Base-by-base conservation (phyloP, 139 green algal genomes). In the Picochlorum sp. region DNA sequence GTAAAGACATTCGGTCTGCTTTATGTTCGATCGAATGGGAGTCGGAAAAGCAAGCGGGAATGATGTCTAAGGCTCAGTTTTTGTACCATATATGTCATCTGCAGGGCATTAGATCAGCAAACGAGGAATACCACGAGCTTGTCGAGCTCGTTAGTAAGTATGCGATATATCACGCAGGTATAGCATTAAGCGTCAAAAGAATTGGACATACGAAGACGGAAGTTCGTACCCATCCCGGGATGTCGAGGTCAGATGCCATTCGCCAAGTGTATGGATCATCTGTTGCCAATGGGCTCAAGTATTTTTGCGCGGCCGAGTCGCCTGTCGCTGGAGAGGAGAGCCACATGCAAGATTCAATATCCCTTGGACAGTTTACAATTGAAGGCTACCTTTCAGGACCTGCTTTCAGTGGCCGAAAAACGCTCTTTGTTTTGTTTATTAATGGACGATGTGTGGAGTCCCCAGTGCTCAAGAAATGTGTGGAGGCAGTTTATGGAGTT, bases 391-490 rank as follows among this genome's bases (percentile, higher is more conserved):
- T 93, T 13, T 84, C 79, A 7, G 69, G 70, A 22, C 65, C 74
- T 10, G 83, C 85, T 59, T 90, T 89, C 49, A 60, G 10, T 12
- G 76, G 68, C 40, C 20, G 88, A 77, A 76, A 70, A 45, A 82
- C 81, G 8, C 65, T 67, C 8, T 63, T 96, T 24, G 63, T 98
- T 7, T 74, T 99, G 20, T 97, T 97, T 72, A 91, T 99, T 68
- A 98, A 99, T 69, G 78, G 77, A 3, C 77, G 93, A 4, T 64
- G 75, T 9, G 93, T 99, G 39, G 86, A 97, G 35, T 94, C 80
- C 63, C 37, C 45, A 1, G 53, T 77, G 26, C 73, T 99, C 18
- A 87, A 89, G 54, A 76, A 82, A 8, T 78, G 80, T 1, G 29
- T 94, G 14, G 87, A 97, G 64, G 72, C 79, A 0, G 63, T 82